Evolutionary conservation across 2,329 filamentous ascomycete species (phyloP).

Genomic region (Fusarium sp.): DNA sequence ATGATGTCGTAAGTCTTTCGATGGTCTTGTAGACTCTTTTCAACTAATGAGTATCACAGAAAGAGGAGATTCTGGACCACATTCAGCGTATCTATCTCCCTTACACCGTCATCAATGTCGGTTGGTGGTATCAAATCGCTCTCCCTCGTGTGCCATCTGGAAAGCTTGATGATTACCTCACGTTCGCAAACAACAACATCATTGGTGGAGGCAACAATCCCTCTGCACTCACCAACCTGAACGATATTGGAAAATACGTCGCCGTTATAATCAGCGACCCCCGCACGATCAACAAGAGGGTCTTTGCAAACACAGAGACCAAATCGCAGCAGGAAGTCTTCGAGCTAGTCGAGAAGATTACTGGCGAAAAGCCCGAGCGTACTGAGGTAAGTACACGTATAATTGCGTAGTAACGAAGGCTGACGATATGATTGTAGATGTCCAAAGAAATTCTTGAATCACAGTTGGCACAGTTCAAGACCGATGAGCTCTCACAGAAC

Average conservation of each 20-base stretch:
- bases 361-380: conserved; percentile 14
- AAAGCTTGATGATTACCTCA: background rate
- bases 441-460: background rate
- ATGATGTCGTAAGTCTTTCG: background rate
- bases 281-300: conserved; percentile 9
- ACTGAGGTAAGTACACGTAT: background rate
- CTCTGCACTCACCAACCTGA: background rate
- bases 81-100: conserved; percentile 61
- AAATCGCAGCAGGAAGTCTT: conserved; percentile 13
- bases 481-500: background rate
- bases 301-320: conserved; percentile 6
- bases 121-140: conserved; percentile 19
- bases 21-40: background rate
- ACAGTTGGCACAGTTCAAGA: background rate
- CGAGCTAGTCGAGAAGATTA: background rate
- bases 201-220: background rate
- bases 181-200: conserved; percentile 9
- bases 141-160: conserved; percentile 10
- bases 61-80: conserved; percentile 63
- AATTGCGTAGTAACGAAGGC: rapidly evolving
- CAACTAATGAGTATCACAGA: conserved; percentile 41
- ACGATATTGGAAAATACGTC: conserved; percentile 16
- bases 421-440: background rate
- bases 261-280: conserved; percentile 2
- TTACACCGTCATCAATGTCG: conserved; percentile 55